These are phyloP conservation scores for Heliocybe sulcata DNA, from an alignment of 1,284 basidiomycete species.

Conservation along the genomic window DNA sequence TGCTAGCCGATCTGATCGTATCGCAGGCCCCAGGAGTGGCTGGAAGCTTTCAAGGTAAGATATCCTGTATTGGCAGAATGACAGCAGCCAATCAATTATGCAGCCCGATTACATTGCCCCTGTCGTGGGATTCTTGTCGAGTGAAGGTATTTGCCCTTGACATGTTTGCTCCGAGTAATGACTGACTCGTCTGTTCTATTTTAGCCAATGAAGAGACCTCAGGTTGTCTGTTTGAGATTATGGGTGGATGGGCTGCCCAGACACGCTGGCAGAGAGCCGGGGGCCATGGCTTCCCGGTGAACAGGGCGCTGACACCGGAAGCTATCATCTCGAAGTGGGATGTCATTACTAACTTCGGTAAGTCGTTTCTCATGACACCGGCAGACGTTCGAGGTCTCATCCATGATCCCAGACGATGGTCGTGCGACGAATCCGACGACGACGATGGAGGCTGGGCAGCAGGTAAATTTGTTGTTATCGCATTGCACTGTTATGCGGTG, in stretches of 20 bases:
- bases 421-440: slow-evolving; percentile 74
- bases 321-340: slow-evolving; percentile 75
- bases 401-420: slow-evolving; percentile 47
- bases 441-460: slow-evolving; percentile 66
- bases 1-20: slow-evolving; percentile 1
- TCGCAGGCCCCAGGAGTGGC: slow-evolving; percentile 82
- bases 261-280: slow-evolving; percentile 91
- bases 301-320: slow-evolving; percentile 71
- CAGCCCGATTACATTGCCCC: slow-evolving; percentile 91
- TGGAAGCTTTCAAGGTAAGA: slow-evolving; percentile 83
- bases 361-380: slow-evolving; percentile 15
- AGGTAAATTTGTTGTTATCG: slow-evolving; percentile 28
- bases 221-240: slow-evolving; percentile 82
- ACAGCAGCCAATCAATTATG: not conserved
- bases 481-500: not conserved
- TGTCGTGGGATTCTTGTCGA: slow-evolving; percentile 86
- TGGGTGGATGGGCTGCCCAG: slow-evolving; percentile 90
- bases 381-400: not conserved
- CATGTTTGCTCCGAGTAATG: slow-evolving; percentile 6
- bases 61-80: slow-evolving; percentile 3
- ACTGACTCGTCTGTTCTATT: not conserved
- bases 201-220: slow-evolving; percentile 69
- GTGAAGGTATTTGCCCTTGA: slow-evolving; percentile 42
- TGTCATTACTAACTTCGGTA: slow-evolving; percentile 78
- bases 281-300: slow-evolving; percentile 83